Evolutionary conservation across 306 rosid genomes (phyloP).

Genomic region (Vigna radiata): DNA sequence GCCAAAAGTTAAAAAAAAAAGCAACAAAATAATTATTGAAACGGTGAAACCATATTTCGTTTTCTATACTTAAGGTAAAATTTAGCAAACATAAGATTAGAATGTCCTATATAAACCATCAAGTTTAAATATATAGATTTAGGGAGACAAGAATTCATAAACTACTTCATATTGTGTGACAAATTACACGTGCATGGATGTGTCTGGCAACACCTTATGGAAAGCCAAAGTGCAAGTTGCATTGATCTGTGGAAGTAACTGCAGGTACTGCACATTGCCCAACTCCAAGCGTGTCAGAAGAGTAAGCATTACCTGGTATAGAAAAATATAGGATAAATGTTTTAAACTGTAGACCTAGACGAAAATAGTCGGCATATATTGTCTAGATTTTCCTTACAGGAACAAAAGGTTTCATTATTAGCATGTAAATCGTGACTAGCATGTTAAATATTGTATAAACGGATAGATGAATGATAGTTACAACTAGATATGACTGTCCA

Average conservation of each 20-base stretch:
- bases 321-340: conserved; percentile 37
- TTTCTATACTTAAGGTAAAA: conserved; percentile 38
- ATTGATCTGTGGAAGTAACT: conserved; percentile 75
- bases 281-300: conserved; percentile 91
- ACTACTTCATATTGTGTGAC: conserved; percentile 19
- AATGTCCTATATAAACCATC: conserved; percentile 29
- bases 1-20: conserved; percentile 30
- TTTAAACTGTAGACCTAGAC: conserved; percentile 37
- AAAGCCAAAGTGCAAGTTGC: conserved; percentile 77
- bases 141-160: conserved; percentile 10
- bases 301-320: conserved; percentile 86
- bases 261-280: conserved; percentile 81
- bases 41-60: conserved; percentile 17
- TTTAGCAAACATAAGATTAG: conserved; percentile 29
- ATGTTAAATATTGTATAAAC: not conserved
- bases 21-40: conserved; percentile 31
- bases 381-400: conserved; percentile 19
- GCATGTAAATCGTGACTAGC: conserved; percentile 18
- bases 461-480: not conserved
- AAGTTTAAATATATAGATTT: conserved; percentile 10
- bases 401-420: conserved; percentile 2
- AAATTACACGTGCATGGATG: conserved; percentile 34
- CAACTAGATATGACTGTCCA: conserved; percentile 5
- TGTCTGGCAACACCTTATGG: conserved; percentile 64
- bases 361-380: conserved; percentile 26